phyloP scores from a whole-genome alignment of 2,329 filamentous ascomycete species.

The Fusarium annulatum region DNA sequence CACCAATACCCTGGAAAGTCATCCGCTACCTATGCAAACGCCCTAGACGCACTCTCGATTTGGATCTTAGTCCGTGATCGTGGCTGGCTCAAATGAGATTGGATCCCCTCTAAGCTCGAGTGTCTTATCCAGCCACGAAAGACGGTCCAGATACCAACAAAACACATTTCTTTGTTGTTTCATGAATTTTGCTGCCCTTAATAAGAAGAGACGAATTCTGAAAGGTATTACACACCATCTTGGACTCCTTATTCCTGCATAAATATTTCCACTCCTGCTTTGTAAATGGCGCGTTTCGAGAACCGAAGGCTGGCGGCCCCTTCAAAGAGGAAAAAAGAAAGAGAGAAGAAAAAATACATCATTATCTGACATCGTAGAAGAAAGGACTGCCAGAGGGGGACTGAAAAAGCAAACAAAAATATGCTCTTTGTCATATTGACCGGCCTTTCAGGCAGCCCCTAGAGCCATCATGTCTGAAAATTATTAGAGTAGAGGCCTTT shows the following conservation, averaged over 20 bases:
- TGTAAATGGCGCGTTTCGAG: conserved; percentile 18
- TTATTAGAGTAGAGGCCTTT: neutral
- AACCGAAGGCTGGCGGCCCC: neutral
- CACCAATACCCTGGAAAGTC: conserved; percentile 27
- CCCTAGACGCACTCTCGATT: conserved; percentile 41
- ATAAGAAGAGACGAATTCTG: neutral
- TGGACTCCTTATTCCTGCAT: conserved; percentile 34
- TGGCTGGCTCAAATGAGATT: conserved; percentile 45
- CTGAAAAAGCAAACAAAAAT: too few relatives aligned
- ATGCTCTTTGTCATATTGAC: neutral
- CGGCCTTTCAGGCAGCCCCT: neutral
- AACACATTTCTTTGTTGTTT: conserved; percentile 26
- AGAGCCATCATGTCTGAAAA: neutral
- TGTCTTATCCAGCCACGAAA: conserved; percentile 21
- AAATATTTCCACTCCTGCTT: neutral
- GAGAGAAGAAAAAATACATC: neutral
- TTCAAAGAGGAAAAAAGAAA: neutral
- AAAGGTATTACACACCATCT: neutral
- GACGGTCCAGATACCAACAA: conserved; percentile 14
- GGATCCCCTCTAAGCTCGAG: conserved; percentile 23
- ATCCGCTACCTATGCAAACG: conserved; percentile 27
- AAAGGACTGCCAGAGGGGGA: neutral
- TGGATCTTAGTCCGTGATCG: conserved; percentile 38
- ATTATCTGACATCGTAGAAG: neutral
- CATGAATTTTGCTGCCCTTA: neutral